Evolutionary conservation across 768 basidiomycete genomes (phyloP), one percentile per base, ranked within the genome.

Genomic region (Pulveroboletus sp.): DNA sequence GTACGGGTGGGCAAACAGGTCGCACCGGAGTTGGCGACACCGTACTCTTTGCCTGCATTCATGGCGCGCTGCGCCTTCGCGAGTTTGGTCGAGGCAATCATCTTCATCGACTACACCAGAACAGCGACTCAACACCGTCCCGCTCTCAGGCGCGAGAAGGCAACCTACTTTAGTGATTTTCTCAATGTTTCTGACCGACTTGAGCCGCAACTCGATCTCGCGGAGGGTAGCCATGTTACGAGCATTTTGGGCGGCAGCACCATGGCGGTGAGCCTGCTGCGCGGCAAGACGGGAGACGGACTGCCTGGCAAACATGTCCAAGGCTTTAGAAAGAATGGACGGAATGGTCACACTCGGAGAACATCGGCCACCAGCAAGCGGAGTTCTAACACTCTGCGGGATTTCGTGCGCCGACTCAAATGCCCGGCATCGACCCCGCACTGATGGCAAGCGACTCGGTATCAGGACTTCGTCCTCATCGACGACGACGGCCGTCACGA

Each of bases 11-110:
- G 36, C 35, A 48, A 40, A 46, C 52, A 55, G 50, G 49, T 52
- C 66, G 14, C 57, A 92, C 92, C 92, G 56, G 86, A 77, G 76
- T 93, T 94, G 66, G 94, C 92, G 57, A 83, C 69, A 57, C 96
- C 96, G 72, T 97, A 96, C 63, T 84, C 72, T 78, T 95, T 97
- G 59, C 93, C 96, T 46, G 80, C 80, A 56, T 75, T 73, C 91
- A 97, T 94, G 54, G 93, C 92, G 59, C 85, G 81, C 77, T 95
- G 92, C 46, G 95, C 96, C 74, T 95, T 93, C 62, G 85, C 81
- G 32, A 99, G 85, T 71, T 94, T 93, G 46, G 94, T 95, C 44
- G 95, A 97, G 50, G 94, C 95, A 78, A 97, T 95, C 83, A 99
- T 94, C 80, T 96, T 95, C 92, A 96, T 95, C 43, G 93, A 92